These are phyloP conservation scores for Ceratobasidium papillatum DNA, from an alignment of 1,284 basidiomycete genomes.

Conservation along the genomic window DNA sequence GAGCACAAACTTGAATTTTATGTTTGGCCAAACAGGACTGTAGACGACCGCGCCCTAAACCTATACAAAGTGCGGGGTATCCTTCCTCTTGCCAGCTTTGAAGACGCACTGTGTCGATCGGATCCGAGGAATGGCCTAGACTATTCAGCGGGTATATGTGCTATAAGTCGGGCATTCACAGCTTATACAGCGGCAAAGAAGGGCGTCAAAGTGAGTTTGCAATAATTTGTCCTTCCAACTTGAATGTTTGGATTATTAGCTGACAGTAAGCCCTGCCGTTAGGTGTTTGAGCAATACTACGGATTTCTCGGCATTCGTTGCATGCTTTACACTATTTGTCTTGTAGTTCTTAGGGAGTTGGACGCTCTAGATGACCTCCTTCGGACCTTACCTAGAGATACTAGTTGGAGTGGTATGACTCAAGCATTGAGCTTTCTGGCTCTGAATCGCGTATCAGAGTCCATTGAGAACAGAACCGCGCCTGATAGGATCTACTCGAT, in stretches of 20 bases:
- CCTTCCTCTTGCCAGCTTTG: background rate
- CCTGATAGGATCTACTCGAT: background rate
- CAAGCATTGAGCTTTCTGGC: background rate
- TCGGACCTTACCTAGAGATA: background rate
- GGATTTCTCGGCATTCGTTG: background rate
- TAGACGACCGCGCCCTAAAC: too few species aligned
- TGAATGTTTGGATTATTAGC: background rate
- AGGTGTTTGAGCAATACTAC: conserved; percentile 14
- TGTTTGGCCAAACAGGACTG: too few species aligned
- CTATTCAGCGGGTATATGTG: background rate
- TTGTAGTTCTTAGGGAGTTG: background rate
- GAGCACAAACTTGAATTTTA: too few species aligned
- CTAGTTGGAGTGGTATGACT: background rate
- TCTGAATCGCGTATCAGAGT: background rate
- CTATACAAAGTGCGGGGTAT: background rate
- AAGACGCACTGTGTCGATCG: background rate
- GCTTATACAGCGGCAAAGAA: background rate
- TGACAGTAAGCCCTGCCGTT: background rate
- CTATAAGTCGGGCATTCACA: background rate
- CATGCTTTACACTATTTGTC: background rate
- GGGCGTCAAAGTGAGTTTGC: too few species aligned
- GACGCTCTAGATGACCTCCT: background rate
- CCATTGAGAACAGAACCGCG: background rate
- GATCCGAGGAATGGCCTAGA: background rate
- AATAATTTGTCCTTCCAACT: too few species aligned